Evolutionary conservation across 345 rosid genomes (phyloP), one percentile per base, ranked within the genome.

Genomic region (Populus alba): DNA sequence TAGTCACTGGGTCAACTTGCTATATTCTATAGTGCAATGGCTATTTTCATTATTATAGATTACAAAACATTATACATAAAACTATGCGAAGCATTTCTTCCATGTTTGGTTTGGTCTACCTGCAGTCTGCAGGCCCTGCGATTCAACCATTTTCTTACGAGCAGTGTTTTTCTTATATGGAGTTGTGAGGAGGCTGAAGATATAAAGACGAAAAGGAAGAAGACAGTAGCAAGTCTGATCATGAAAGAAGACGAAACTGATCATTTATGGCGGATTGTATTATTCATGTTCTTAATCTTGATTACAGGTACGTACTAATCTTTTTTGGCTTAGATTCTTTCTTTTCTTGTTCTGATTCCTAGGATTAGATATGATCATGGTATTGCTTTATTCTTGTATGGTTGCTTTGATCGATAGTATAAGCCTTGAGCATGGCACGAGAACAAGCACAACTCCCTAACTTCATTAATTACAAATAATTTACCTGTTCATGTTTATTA

Each of bases 231-330:
- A n/a, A 29, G 78, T 18, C 31, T 77, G 70, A 86, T 74, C 74
- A 82, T 88, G 87, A 53, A 78, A 63, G 78, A 81, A 31, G 79
- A 83, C 20, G 85, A 83, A 78, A 63, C 68, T 59, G 78, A 81
- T 18, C 7, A 0, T 71, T 45, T 83, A 51, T 83, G 87, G 87
- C 31, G 77, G 12, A 76, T 79, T 68, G 38, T 25, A 16, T 68
- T 83, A 20, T 72, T 85, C 75, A 15, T 78, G 13, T 53, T 81
- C 83, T 75, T 76, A 71, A 10, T 85, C 78, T 35, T 85, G 49
- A 73, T 83, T 39, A 20, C 80, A 78, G 88, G 91, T 86, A 66
- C 65, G 8, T 71, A 23, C 68, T 62, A 18, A 11, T 15, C 38
- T 41, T 38, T 38, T 38, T 38, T 38, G 39, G 38, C 35, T 47